phyloP scores from a whole-genome alignment of 2,329 filamentous ascomycete species.

The Botrytis tulipae region DNA sequence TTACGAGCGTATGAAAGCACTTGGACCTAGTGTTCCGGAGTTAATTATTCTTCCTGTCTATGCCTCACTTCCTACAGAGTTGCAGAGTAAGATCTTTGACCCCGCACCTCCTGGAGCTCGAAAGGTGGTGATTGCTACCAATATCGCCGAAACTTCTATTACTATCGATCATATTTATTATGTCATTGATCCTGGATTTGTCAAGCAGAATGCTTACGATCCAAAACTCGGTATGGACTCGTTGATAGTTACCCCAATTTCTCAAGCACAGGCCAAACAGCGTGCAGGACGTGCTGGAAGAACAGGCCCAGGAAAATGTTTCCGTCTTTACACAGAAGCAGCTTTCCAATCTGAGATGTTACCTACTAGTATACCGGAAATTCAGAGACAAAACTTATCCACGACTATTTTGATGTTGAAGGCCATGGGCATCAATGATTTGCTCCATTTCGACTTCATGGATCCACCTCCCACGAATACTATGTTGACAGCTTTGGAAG shows the following conservation, averaged over 20 bases:
- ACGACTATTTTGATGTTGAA: constrained; percentile 97
- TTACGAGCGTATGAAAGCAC: constrained; percentile 91
- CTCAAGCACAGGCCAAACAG: constrained; percentile 94
- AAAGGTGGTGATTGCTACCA: constrained; percentile 97
- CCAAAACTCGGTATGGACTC: constrained; percentile 98
- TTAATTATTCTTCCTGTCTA: constrained; percentile 95
- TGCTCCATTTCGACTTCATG: constrained; percentile 98
- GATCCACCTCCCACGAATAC: constrained; percentile 96
- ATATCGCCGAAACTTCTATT: constrained; percentile 96
- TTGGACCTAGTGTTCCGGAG: constrained; percentile 87
- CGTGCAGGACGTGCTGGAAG: constrained; percentile 87
- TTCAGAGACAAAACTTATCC: constrained; percentile 89
- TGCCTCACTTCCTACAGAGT: constrained; percentile 86
- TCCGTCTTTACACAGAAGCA: constrained; percentile 90
- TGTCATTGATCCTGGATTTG: constrained; percentile 94
- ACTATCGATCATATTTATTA: constrained; percentile 98
- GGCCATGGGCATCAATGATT: constrained; percentile 97
- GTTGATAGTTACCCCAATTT: constrained; percentile 91
- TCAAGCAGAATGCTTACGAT: constrained; percentile 97
- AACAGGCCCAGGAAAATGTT: constrained; percentile 94
- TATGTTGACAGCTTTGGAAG: constrained; percentile 93
- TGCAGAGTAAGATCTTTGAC: constrained; percentile 93
- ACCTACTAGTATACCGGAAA: constrained; percentile 92
- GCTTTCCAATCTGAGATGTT: constrained; percentile 97
- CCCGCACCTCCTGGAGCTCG: constrained; percentile 80